These are phyloP conservation scores for Penicillium freii DNA, from an alignment of 2,329 filamentous ascomycete genomes.

Conservation along the genomic window DNA sequence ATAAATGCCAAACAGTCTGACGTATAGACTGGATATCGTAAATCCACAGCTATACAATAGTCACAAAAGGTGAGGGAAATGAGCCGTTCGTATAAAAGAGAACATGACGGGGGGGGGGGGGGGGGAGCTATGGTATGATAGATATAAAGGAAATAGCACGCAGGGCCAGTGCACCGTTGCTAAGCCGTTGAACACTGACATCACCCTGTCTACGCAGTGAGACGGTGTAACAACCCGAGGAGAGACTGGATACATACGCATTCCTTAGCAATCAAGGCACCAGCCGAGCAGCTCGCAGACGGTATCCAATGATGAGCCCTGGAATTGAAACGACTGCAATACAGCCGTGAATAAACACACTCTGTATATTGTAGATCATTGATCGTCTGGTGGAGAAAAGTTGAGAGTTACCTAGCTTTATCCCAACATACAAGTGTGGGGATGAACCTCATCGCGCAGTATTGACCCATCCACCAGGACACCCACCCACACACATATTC, in stretches of 20 bases:
- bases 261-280: slow-evolving; percentile 13
- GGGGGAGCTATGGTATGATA: slow-evolving; percentile 17
- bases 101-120: not conserved
- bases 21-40: slow-evolving; percentile 1
- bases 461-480: not conserved
- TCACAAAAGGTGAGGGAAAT: not conserved
- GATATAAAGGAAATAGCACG: slow-evolving; percentile 15
- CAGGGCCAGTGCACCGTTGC: slow-evolving; percentile 5
- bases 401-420: not conserved
- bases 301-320: not conserved
- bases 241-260: not conserved
- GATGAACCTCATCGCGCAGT: not conserved
- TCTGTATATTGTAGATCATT: not conserved
- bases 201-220: slow-evolving; percentile 5
- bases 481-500: not conserved
- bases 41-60: not conserved
- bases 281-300: not conserved
- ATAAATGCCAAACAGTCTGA: not conserved
- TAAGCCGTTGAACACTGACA: not conserved
- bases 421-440: not conserved
- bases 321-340: not conserved
- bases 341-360: not conserved
- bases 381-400: not conserved
- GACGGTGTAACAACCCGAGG: slow-evolving; percentile 6
- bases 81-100: not conserved